These are phyloP conservation scores for Ophiocordyceps sinensis DNA, from an alignment of 2,329 filamentous ascomycete genomes.

Conservation along the genomic window DNA sequence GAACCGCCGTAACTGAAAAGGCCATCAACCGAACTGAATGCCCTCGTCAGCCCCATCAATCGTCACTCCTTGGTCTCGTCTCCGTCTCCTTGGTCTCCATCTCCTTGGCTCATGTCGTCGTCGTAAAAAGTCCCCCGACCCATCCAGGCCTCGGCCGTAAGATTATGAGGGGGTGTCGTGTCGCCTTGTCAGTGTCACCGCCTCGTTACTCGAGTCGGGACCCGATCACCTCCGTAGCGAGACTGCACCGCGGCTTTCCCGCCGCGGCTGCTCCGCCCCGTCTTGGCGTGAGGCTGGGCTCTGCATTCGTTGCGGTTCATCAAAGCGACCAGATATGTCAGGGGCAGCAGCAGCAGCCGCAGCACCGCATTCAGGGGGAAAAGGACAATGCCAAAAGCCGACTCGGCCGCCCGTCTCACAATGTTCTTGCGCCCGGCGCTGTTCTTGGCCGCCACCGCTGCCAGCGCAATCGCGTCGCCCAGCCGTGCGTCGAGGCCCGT, in stretches of 20 bases:
- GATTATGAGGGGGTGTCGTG: neutral
- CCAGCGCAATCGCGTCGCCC: constrained; percentile 67
- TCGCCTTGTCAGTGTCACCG: neutral
- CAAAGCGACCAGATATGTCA: constrained; percentile 9
- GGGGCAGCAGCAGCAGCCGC: constrained; percentile 26
- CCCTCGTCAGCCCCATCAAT: no score
- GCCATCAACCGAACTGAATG: no score
- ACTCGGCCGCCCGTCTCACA: constrained; percentile 22
- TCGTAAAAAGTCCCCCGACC: neutral
- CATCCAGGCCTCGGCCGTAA: neutral
- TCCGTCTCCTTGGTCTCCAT: no score
- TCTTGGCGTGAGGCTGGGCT: neutral
- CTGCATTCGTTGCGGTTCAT: constrained; percentile 2
- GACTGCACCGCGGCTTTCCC: constrained; percentile 3
- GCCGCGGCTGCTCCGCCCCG: constrained; percentile 1
- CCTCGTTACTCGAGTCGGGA: constrained; percentile 5
- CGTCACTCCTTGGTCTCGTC: no score
- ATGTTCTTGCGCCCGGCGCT: constrained; percentile 22
- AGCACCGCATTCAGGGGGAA: constrained; percentile 27
- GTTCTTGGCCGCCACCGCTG: constrained; percentile 54
- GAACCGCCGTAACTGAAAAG: neutral
- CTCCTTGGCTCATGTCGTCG: no score
- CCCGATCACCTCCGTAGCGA: constrained; percentile 4
- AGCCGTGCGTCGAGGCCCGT: constrained; percentile 56
- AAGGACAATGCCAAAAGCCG: constrained; percentile 17